phyloP scores from a whole-genome alignment of 345 rosid genomes.

The Acer negundo region DNA sequence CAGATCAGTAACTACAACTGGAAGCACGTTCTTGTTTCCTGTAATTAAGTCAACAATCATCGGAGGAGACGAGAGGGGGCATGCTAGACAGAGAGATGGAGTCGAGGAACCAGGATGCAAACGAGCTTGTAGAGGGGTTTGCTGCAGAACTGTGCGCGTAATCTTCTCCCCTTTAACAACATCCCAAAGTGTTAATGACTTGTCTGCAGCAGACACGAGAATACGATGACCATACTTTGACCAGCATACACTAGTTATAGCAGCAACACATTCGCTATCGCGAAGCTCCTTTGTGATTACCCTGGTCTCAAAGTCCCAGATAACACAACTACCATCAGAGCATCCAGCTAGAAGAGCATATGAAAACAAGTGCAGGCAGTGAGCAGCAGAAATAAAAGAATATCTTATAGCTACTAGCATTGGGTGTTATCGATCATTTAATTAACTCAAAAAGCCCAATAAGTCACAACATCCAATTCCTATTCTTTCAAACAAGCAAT shows the following conservation, averaged over 20 bases:
- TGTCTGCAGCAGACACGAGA: conserved; percentile 95
- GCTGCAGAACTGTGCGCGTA: conserved; percentile 62
- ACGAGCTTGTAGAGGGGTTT: conserved; percentile 82
- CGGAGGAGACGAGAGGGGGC: conserved; percentile 96
- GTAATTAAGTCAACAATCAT: conserved; percentile 77
- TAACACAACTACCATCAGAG: conserved; percentile 85
- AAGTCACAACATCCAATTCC: background rate
- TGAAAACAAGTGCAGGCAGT: conserved; percentile 16
- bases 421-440: background rate
- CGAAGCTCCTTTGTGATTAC: conserved; percentile 91
- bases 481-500: conserved; percentile 3
- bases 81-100: conserved; percentile 79
- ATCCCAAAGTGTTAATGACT: conserved; percentile 94
- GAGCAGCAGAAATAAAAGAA: conserved; percentile 11
- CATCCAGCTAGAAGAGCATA: conserved; percentile 76
- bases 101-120: conserved; percentile 82
- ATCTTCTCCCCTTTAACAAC: conserved; percentile 72
- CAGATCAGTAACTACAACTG: conserved; percentile 58
- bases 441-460: conserved; percentile 9
- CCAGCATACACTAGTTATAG: conserved; percentile 95
- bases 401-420: background rate
- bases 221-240: conserved; percentile 88
- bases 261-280: conserved; percentile 70
- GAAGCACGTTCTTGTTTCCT: conserved; percentile 70
- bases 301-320: conserved; percentile 98